Base-by-base conservation (phyloP, 164 flowering plant genomes). In the Santalum album region DNA sequence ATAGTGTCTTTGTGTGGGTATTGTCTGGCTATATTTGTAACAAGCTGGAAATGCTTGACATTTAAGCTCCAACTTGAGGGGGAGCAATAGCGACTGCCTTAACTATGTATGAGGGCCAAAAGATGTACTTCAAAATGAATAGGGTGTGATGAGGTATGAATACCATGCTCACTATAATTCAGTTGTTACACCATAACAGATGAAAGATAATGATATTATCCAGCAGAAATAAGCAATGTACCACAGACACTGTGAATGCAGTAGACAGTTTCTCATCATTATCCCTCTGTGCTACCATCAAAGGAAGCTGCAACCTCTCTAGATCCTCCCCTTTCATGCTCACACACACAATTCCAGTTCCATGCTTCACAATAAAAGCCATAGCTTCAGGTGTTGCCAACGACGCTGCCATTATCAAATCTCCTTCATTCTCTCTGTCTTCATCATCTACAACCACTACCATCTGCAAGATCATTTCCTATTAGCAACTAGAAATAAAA, bases 381-480 rank as follows among this genome's bases (percentile, higher is more conserved):
- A 90, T 80, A 39, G 88, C 90, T 65, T 87, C 95, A 52, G 95
- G 84, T 35, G 96, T 94, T 20, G 73, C 97, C 67, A 73, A 25
- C 20, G 80, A 63, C 44, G 90, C 99, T 5, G 97, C 88, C 97
- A 94, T 85, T 60, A 94, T 86, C 35, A 94, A 62, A 76, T 89
- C 97, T 57, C 97, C 97, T 66, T 85, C 97, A 71, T 90, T 89
- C 72, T 94, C 99, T 68, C 95, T 71, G 69, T 83, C 95, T 61
- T 89, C 99, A 53, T 94, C 99, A 68, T 94, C 99, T 18, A 94
- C 99, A 53, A 86, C 99, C 61, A 94, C 72, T 43, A 89, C 99
- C 61, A 87, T 64, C 99, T 94, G 78, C 69, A 64, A 45, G 10
- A 55, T 11, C 14, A 63, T 35, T 29, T 49, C 18, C 51, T 53